Base-by-base conservation (phyloP, 306 rosid species). In the Alnus rubra region DNA sequence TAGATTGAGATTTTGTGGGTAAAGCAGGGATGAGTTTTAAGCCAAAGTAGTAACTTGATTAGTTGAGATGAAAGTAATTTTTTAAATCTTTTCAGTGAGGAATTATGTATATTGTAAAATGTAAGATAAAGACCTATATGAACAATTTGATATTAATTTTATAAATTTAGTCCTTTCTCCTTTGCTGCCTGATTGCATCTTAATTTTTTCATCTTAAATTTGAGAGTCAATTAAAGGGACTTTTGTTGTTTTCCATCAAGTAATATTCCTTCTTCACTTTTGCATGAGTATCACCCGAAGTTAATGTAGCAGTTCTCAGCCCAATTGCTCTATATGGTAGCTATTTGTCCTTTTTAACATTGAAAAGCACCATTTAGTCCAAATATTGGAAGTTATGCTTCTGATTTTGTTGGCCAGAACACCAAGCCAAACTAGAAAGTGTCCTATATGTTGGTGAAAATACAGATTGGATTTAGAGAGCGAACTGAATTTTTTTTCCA, bases 41-140 rank as follows among this genome's bases (percentile, higher is more conserved):
- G 45, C 69, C 45, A 63, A 31, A 31, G 1, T 33, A 31, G 45
- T 35, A 12, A 30, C 42, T 63, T 19, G 9, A 31, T 3, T 28
- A 31, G 12, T 63, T 63, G 69, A 63, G 69, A 59, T 59, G 65
- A 59, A 59, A 54, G 23, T 64, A 33, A 64, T 58, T 23, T 58
- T 4, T 52, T 52, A 52, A 52, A 52, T 52, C 45, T 4, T 42
- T 42, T 42, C 37, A 33, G 3, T 56, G 28, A 23, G 28, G 28
- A 23, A 23, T 23, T 23, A 23, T 23, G 28, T 23, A 23, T 19
- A n/a, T 56, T 19, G 31, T n/a, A 56, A 56, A 19, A 56, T 56
- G 33, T 8, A 56, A 7, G 33, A 56, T 56, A 56, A 56, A 19
- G 63, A 56, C 63, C 37, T 33, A 33, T 33, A 33, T 33, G 37